Conservation (phyloP, 1,284 basidiomycete species). For the Grifola frondosa region DNA sequence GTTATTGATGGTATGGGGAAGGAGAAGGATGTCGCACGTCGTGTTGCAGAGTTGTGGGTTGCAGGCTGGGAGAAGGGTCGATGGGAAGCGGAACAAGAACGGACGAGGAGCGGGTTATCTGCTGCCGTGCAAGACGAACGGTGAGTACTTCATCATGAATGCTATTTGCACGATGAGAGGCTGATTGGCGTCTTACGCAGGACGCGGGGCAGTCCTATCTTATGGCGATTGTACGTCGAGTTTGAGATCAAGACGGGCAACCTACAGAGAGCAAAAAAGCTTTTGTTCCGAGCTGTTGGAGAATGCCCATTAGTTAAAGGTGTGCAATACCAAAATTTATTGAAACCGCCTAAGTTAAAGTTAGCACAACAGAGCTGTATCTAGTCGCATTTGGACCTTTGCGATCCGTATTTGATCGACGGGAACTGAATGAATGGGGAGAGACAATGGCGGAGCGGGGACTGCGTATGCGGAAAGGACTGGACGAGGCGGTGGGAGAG, state of each 20-base stretch:
- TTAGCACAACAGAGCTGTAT: slow-evolving; percentile 67
- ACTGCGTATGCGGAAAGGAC: slow-evolving; percentile 64
- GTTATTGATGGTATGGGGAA: slow-evolving; percentile 26
- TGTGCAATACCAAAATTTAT: slow-evolving; percentile 35
- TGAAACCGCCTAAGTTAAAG: no score
- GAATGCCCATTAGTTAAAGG: slow-evolving; percentile 84
- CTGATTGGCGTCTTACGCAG: slow-evolving; percentile 36
- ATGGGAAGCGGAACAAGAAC: slow-evolving; percentile 69
- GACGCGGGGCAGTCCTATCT: slow-evolving; percentile 61
- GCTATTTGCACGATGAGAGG: slow-evolving; percentile 3
- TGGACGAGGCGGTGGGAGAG: slow-evolving; percentile 62
- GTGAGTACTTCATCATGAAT: slow-evolving; percentile 24
- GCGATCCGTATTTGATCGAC: slow-evolving; percentile 61
- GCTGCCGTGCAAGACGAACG: slow-evolving; percentile 63
- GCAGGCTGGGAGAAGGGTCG: slow-evolving; percentile 72
- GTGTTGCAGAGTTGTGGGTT: slow-evolving; percentile 72
- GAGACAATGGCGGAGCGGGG: slow-evolving; percentile 85
- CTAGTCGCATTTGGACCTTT: slow-evolving; percentile 81
- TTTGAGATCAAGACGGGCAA: slow-evolving; percentile 74
- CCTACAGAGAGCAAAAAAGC: slow-evolving; percentile 65
- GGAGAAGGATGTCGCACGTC: slow-evolving; percentile 57
- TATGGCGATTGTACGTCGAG: slow-evolving; percentile 84
- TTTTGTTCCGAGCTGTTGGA: slow-evolving; percentile 80
- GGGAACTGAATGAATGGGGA: slow-evolving; percentile 68
- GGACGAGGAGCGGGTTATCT: slow-evolving; percentile 62